A percentile compares a stretch with the other conserved stretches of the same genome.
Conservation (phyloP, 2,329 filamentous ascomycete genomes). For the Aureobasidium mangrovei region DNA sequence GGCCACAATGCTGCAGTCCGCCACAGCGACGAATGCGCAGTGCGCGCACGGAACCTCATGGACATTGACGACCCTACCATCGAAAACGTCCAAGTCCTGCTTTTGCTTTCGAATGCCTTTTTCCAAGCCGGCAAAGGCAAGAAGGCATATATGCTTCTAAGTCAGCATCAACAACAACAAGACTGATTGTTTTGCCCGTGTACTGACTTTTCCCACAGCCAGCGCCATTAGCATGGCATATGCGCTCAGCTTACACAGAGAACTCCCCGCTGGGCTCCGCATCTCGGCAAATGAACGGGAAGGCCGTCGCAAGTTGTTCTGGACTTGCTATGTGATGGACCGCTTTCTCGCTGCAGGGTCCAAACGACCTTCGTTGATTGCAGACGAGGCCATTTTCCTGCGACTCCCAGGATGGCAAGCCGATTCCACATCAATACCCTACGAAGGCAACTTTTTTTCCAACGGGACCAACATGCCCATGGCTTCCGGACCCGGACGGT, state of each 20-base stretch:
- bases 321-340: slow-evolving; percentile 81
- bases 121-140: slow-evolving; percentile 72
- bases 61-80: slow-evolving; percentile 75
- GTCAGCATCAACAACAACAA: slow-evolving; percentile 36
- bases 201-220: slow-evolving; percentile 39
- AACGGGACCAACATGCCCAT: slow-evolving; percentile 60
- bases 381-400: slow-evolving; percentile 66
- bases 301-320: slow-evolving; percentile 71
- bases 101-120: slow-evolving; percentile 67
- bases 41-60: slow-evolving; percentile 59
- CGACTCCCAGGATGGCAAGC: slow-evolving; percentile 67
- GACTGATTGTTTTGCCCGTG: not conserved
- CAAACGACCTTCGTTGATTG: slow-evolving; percentile 69
- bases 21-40: slow-evolving; percentile 63
- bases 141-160: slow-evolving; percentile 78
- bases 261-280: slow-evolving; percentile 55
- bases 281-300: slow-evolving; percentile 63
- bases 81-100: slow-evolving; percentile 64
- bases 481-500: slow-evolving; percentile 46
- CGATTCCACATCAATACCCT: slow-evolving; percentile 49
- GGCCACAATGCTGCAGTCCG: slow-evolving; percentile 60
- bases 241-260: slow-evolving; percentile 71
- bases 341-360: slow-evolving; percentile 76
- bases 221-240: slow-evolving; percentile 74
- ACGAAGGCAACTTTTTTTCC: slow-evolving; percentile 75